phyloP scores from a whole-genome alignment of 345 rosid species.

The Rhodomyrtus tomentosa region DNA sequence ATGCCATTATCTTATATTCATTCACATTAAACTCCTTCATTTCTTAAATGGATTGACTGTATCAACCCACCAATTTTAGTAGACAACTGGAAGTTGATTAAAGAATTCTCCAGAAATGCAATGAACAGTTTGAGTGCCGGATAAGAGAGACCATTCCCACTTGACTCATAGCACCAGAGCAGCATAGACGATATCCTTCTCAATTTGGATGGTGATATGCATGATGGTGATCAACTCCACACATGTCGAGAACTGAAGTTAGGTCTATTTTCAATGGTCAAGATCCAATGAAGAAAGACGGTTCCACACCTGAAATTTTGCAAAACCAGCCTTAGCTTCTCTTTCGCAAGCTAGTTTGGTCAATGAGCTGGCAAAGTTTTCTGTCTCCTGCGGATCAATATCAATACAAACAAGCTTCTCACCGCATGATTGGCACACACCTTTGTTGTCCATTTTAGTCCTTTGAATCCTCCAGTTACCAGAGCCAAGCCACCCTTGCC shows the following conservation, averaged over 20 bases:
- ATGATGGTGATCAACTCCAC: neutral
- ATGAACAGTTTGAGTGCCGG: neutral
- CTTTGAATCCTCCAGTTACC: conserved; percentile 68
- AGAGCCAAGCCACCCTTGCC: conserved; percentile 85
- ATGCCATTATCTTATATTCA: neutral
- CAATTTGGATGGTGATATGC: neutral
- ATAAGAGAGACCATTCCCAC: neutral
- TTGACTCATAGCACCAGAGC: neutral
- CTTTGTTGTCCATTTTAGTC: conserved; percentile 58
- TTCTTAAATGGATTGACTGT: neutral
- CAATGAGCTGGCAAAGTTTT: conserved; percentile 57
- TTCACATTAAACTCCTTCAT: neutral
- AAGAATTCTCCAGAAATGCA: neutral
- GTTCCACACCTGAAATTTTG: conserved; percentile 45
- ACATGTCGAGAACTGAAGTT: neutral
- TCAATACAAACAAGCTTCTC: conserved; percentile 88
- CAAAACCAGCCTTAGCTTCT: conserved; percentile 50
- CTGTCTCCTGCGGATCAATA: conserved; percentile 80
- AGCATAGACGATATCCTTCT: neutral
- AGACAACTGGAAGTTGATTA: neutral
- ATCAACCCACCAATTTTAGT: neutral
- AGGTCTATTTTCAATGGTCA: neutral
- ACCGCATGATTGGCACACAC: conserved; percentile 60
- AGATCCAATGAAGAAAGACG: neutral
- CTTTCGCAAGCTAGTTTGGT: conserved; percentile 50